phyloP scores from a whole-genome alignment of 768 basidiomycete genomes.

The Boletus pseudo-olivaceus region DNA sequence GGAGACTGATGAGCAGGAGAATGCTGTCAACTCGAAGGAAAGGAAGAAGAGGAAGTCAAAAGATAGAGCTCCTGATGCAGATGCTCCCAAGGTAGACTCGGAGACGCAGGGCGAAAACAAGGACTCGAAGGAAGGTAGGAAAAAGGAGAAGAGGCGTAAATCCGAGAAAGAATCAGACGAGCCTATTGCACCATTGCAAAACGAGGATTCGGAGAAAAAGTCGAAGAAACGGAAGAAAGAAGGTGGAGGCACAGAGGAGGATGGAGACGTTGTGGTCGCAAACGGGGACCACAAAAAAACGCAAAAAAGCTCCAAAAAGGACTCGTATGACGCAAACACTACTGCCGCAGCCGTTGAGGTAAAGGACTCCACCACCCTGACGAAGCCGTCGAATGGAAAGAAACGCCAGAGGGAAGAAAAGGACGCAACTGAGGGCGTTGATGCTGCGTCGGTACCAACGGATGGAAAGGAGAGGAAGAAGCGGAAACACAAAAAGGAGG shows the following conservation, averaged over 20 bases:
- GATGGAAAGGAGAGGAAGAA: slow-evolving; percentile 32
- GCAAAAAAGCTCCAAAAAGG: slow-evolving; percentile 21
- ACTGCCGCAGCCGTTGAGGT: slow-evolving; percentile 4
- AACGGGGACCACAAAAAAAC: slow-evolving; percentile 22
- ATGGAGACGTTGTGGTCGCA: slow-evolving; percentile 5
- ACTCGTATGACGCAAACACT: slow-evolving; percentile 6
- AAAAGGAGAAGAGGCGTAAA: slow-evolving; percentile 18
- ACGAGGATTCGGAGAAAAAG: slow-evolving; percentile 13
- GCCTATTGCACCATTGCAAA: slow-evolving; percentile 4
- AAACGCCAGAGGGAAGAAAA: slow-evolving; percentile 26
- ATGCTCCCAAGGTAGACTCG: neutral
- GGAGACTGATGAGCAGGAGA: slow-evolving; percentile 1
- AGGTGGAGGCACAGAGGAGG: slow-evolving; percentile 5
- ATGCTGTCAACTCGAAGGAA: neutral
- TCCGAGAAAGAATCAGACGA: slow-evolving; percentile 21
- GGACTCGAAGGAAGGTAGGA: slow-evolving; percentile 6
- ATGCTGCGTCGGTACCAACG: slow-evolving; percentile 14
- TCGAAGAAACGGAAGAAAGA: slow-evolving; percentile 36
- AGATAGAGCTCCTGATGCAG: slow-evolving; percentile 1
- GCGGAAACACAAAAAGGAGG: slow-evolving; percentile 20
- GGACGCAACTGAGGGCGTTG: slow-evolving; percentile 2
- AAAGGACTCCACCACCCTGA: slow-evolving; percentile 9
- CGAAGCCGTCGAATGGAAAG: slow-evolving; percentile 16
- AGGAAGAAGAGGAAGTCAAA: slow-evolving; percentile 17
- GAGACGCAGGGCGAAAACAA: neutral